Evolutionary conservation across 2,329 filamentous ascomycete genomes (phyloP).

Genomic region (Colletotrichum camelliae): DNA sequence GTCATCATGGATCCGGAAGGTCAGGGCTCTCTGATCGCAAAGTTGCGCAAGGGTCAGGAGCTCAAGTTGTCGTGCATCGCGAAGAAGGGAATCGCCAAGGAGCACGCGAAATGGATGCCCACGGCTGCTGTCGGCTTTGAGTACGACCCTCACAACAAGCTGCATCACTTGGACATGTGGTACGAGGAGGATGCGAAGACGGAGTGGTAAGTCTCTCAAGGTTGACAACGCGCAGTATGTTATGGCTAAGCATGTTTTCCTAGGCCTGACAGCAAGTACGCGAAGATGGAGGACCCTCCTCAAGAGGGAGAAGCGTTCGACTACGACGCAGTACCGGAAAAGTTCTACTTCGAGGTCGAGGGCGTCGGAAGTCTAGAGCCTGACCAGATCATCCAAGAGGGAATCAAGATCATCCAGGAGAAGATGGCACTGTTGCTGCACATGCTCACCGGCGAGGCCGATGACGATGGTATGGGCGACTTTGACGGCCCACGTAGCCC

Average conservation of each 20-base stretch:
- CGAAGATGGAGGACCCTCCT: constrained; percentile 78
- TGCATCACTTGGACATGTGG: constrained; percentile 92
- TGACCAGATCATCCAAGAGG: constrained; percentile 86
- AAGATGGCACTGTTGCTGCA: constrained; percentile 86
- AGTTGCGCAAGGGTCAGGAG: constrained; percentile 89
- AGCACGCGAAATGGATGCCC: constrained; percentile 98
- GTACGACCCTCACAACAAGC: constrained; percentile 97
- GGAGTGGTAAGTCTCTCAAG: constrained; percentile 75
- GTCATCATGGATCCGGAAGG: constrained; percentile 84
- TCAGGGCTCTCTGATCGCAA: constrained; percentile 85
- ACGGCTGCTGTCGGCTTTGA: constrained; percentile 94
- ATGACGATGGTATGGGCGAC: constrained; percentile 63
- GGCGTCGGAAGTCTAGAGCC: constrained; percentile 87
- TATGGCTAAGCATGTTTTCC: constrained; percentile 28
- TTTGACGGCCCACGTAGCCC: constrained; percentile 72
- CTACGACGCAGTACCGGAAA: constrained; percentile 82
- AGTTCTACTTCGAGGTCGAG: constrained; percentile 95
- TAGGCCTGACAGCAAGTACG: constrained; percentile 84
- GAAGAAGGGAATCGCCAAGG: constrained; percentile 98
- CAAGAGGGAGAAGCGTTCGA: constrained; percentile 88
- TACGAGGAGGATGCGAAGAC: constrained; percentile 82
- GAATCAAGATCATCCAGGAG: constrained; percentile 85
- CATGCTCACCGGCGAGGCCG: constrained; percentile 58
- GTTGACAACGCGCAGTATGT: background rate
- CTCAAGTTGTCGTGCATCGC: constrained; percentile 90